Evolutionary conservation across 129 eudicot genomes (phyloP).

Genomic region (Lonicera japonica): DNA sequence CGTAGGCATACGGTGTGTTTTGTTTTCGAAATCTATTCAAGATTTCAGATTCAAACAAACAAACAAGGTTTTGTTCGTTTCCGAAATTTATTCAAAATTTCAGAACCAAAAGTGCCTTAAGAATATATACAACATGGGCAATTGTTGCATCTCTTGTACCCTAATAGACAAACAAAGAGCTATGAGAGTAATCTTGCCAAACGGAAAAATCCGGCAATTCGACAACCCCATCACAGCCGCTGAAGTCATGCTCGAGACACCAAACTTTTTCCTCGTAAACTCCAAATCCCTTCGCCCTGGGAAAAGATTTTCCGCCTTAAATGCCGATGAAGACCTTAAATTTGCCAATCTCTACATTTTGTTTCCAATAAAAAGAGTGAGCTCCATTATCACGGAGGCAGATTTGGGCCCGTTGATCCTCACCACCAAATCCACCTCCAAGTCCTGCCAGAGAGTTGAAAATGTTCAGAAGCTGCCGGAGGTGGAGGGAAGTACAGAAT

Average conservation of each 20-base stretch:
- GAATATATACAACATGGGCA: slow-evolving; percentile 43
- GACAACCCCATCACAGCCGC: slow-evolving; percentile 62
- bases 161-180: slow-evolving; percentile 32
- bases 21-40: too few relatives aligned
- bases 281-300: slow-evolving; percentile 57
- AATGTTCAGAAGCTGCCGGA: too few relatives aligned
- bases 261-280: slow-evolving; percentile 52
- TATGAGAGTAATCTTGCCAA: slow-evolving; percentile 46
- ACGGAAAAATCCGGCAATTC: slow-evolving; percentile 53
- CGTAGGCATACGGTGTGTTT: too few relatives aligned
- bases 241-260: slow-evolving; percentile 68
- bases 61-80: too few relatives aligned
- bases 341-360: slow-evolving; percentile 45
- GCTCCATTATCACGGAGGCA: slow-evolving; percentile 49
- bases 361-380: slow-evolving; percentile 60
- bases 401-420: slow-evolving; percentile 55
- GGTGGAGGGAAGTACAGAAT: too few relatives aligned
- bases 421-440: slow-evolving; percentile 30
- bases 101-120: too few relatives aligned
- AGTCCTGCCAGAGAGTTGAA: slow-evolving; percentile 34
- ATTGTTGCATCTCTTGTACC: slow-evolving; percentile 62
- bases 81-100: too few relatives aligned
- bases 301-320: slow-evolving; percentile 52
- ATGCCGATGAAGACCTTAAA: slow-evolving; percentile 79
- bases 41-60: too few relatives aligned